These are phyloP conservation scores for Paraphoma sp. DNA, from an alignment of 2,329 filamentous ascomycete species.

Conservation along the genomic window DNA sequence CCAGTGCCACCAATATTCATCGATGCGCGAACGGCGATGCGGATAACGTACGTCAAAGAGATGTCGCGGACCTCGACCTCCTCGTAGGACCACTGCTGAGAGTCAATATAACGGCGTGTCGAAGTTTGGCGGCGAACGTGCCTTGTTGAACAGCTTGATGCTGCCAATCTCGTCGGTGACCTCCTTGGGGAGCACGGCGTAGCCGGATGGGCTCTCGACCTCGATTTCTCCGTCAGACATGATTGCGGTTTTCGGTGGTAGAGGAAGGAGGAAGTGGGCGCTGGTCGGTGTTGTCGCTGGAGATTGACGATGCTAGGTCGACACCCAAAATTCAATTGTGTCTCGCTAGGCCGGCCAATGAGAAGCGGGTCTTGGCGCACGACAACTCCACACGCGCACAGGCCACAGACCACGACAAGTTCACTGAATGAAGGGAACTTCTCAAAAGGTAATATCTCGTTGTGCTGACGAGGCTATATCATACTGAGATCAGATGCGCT, in stretches of 20 bases:
- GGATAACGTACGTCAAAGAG: slow-evolving; percentile 88
- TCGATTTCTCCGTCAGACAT: slow-evolving; percentile 99
- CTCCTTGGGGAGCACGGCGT: slow-evolving; percentile 90
- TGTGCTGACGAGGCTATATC: too few species aligned
- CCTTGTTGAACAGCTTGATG: slow-evolving; percentile 96
- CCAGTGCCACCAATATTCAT: slow-evolving; percentile 19
- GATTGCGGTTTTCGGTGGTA: slow-evolving; percentile 40
- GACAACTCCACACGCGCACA: slow-evolving; percentile 2
- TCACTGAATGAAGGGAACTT: too few species aligned
- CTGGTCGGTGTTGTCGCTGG: slow-evolving; percentile 39
- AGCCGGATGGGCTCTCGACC: slow-evolving; percentile 78
- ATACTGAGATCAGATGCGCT: too few species aligned
- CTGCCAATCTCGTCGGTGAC: slow-evolving; percentile 86
- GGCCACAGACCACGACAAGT: background rate
- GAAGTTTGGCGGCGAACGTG: slow-evolving; percentile 18
- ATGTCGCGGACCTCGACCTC: slow-evolving; percentile 99
- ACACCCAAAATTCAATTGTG: slow-evolving; percentile 17
- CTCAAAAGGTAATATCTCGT: too few species aligned
- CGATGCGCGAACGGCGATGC: slow-evolving; percentile 14
- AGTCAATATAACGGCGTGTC: slow-evolving; percentile 19
- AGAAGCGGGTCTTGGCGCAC: slow-evolving; percentile 23
- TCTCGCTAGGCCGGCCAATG: slow-evolving; percentile 25
- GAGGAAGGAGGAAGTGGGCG: slow-evolving; percentile 30
- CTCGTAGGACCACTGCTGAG: slow-evolving; percentile 80
- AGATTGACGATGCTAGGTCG: slow-evolving; percentile 17